phyloP scores from a whole-genome alignment of 202 grass and related monocot genomes.

The Schoenoplectus triqueter region DNA sequence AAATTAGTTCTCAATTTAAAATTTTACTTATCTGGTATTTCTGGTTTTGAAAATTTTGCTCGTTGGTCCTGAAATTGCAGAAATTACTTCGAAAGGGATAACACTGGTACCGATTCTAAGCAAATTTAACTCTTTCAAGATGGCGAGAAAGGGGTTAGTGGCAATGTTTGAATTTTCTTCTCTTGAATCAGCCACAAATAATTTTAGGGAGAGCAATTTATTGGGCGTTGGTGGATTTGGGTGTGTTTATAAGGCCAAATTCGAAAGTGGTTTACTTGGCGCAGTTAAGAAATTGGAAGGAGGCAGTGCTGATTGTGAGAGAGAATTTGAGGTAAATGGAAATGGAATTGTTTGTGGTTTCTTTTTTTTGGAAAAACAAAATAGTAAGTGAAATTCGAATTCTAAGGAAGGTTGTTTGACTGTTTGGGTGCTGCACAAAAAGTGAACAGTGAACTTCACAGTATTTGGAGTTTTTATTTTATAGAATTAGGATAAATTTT shows the following conservation, averaged over 20 bases:
- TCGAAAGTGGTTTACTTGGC: conserved; percentile 62
- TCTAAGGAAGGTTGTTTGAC: neutral
- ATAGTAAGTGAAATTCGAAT: conserved; percentile 19
- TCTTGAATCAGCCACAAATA: conserved; percentile 63
- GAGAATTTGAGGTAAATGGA: conserved; percentile 81
- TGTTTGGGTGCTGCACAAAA: neutral
- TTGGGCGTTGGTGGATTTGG: conserved; percentile 86
- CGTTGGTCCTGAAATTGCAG: conserved; percentile 44
- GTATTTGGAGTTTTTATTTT: neutral
- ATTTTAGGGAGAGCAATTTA: conserved; percentile 78
- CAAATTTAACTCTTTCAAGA: conserved; percentile 80
- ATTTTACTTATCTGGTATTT: neutral
- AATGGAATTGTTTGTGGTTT: conserved; percentile 16
- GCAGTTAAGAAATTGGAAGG: conserved; percentile 77
- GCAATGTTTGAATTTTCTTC: conserved; percentile 64
- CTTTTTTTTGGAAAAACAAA: neutral
- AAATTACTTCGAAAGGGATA: conserved; percentile 54
- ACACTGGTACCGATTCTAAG: conserved; percentile 68
- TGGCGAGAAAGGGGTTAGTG: conserved; percentile 62
- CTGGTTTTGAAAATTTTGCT: neutral
- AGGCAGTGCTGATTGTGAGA: conserved; percentile 48
- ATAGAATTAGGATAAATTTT: neutral
- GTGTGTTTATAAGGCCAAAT: conserved; percentile 76
- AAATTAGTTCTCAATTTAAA: neutral
- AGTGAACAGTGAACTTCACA: neutral